Percentiles rank a stretch among this genome's conserved stretches.
Evolutionary conservation across 2,329 filamentous ascomycete species (phyloP).

Genomic region (Ophiocordyceps australis): DNA sequence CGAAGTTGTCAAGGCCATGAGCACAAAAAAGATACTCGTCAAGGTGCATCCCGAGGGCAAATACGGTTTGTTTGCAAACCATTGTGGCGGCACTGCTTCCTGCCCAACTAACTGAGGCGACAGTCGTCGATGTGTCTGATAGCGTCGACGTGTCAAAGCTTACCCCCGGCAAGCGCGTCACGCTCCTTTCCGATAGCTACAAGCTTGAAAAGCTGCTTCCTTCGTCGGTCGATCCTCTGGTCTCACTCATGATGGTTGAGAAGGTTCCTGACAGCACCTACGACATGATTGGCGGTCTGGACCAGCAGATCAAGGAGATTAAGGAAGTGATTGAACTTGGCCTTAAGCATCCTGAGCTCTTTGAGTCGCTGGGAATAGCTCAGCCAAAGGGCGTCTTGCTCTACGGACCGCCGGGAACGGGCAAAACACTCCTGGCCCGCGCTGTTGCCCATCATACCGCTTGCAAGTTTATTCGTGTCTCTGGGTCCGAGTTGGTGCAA

Average conservation of each 20-base stretch:
- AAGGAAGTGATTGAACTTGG: slow-evolving; percentile 99
- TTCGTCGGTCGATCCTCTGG: slow-evolving; percentile 92
- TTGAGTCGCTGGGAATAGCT: slow-evolving; percentile 96
- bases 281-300: slow-evolving; percentile 98
- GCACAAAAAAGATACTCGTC: slow-evolving; percentile 96
- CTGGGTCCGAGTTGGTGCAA: slow-evolving; percentile 88
- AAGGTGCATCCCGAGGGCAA: slow-evolving; percentile 99
- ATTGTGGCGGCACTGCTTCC: no score
- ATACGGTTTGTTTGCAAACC: slow-evolving; percentile 59
- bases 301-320: slow-evolving; percentile 99
- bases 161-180: slow-evolving; percentile 93
- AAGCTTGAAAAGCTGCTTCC: slow-evolving; percentile 98
- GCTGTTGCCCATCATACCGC: slow-evolving; percentile 96
- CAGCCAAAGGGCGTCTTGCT: slow-evolving; percentile 95
- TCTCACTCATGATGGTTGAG: slow-evolving; percentile 99
- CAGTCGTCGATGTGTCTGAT: slow-evolving; percentile 92
- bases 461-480: slow-evolving; percentile 97
- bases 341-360: slow-evolving; percentile 94
- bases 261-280: slow-evolving; percentile 99
- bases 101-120: no score
- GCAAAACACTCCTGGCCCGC: slow-evolving; percentile 87
- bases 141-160: slow-evolving; percentile 90
- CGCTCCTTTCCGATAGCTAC: slow-evolving; percentile 90
- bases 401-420: slow-evolving; percentile 91
- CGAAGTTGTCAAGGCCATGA: slow-evolving; percentile 99